Percentiles rank a stretch among this genome's conserved stretches.
Evolutionary conservation across 2,329 filamentous ascomycete genomes (phyloP).

Genomic region (Talaromyces sp.): DNA sequence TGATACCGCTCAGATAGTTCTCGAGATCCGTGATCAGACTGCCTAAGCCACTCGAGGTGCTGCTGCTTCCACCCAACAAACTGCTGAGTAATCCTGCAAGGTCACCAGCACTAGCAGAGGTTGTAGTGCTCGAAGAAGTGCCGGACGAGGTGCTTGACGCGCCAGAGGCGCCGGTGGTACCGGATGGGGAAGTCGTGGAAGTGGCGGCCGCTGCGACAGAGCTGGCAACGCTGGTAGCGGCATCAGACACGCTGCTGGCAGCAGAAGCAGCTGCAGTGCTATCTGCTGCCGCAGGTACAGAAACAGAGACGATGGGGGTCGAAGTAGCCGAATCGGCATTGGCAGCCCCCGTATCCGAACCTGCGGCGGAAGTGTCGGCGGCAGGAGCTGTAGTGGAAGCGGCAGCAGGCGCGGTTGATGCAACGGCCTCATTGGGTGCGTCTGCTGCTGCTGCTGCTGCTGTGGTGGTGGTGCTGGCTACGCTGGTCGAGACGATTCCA

Average conservation of each 20-base stretch:
- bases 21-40: conserved; percentile 18
- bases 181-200: conserved; percentile 2
- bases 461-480: background rate
- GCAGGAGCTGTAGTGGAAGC: conserved; percentile 1
- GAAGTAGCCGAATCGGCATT: conserved; percentile 1
- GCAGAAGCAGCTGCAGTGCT: conserved; percentile 2
- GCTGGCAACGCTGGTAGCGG: background rate
- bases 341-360: background rate
- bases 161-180: background rate
- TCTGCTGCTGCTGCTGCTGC: conserved; percentile 11
- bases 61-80: conserved; percentile 13
- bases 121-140: background rate
- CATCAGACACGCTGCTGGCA: conserved; percentile 6
- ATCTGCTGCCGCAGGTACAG: conserved; percentile 2
- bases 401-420: conserved; percentile 2
- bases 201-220: conserved; percentile 4
- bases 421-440: background rate
- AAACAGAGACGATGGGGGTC: background rate
- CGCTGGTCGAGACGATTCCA: background rate
- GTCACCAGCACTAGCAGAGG: conserved; percentile 13
- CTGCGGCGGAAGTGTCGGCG: background rate
- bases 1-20: conserved; percentile 17
- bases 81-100: conserved; percentile 6
- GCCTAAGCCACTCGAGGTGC: conserved; percentile 4
- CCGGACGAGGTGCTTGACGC: conserved; percentile 1